phyloP scores from a whole-genome alignment of 352 stramenopile genomes.

The Globisporangium barbulae region DNA sequence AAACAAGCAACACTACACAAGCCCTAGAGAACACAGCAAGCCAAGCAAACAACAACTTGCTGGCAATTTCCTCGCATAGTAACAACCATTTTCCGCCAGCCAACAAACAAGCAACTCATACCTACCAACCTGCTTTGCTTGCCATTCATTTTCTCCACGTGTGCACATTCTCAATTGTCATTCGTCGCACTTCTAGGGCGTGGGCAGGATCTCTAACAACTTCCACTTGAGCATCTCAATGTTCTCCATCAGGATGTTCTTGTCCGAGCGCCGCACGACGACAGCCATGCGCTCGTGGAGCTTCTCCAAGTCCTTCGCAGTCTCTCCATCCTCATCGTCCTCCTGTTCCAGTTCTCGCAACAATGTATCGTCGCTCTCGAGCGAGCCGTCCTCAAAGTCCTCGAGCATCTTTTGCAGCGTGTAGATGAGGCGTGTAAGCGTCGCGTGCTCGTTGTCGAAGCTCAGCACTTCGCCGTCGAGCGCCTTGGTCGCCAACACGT shows the following conservation, averaged over 20 bases:
- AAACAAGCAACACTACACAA: neutral
- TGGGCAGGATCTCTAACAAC: slow-evolving; percentile 47
- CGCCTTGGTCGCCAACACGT: slow-evolving; percentile 32
- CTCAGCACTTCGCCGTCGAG: slow-evolving; percentile 57
- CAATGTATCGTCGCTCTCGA: slow-evolving; percentile 41
- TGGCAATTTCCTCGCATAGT: slow-evolving; percentile 2
- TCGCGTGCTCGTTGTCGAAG: slow-evolving; percentile 46
- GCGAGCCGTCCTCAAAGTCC: slow-evolving; percentile 33
- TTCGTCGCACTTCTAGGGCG: slow-evolving; percentile 20
- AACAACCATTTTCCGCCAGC: neutral
- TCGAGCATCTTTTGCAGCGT: slow-evolving; percentile 59
- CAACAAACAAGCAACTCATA: neutral
- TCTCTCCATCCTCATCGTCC: slow-evolving; percentile 2
- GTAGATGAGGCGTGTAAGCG: slow-evolving; percentile 55
- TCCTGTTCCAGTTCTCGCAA: slow-evolving; percentile 28
- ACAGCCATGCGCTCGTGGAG: slow-evolving; percentile 59
- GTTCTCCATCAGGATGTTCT: slow-evolving; percentile 58
- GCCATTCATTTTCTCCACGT: neutral
- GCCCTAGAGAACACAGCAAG: neutral
- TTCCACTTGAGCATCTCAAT: slow-evolving; percentile 73
- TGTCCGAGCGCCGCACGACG: slow-evolving; percentile 53
- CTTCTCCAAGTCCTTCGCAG: slow-evolving; percentile 15
- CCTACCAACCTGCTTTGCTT: neutral
- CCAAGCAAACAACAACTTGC: slow-evolving; percentile 12
- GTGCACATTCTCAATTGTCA: neutral